Evolutionary conservation across 345 rosid species (phyloP).

Genomic region (Dimocarpus longan): DNA sequence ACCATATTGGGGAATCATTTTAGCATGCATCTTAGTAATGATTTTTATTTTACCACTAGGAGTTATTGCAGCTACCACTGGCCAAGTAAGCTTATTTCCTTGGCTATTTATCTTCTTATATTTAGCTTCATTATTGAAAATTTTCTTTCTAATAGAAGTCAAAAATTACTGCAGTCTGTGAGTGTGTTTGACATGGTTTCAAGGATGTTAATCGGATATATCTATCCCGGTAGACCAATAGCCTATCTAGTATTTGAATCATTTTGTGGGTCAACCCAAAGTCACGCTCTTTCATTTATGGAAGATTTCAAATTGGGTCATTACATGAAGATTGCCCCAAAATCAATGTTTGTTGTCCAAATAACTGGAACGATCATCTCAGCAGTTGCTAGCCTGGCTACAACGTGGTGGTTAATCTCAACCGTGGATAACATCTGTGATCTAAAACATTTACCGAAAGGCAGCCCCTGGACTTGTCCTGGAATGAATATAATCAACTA

Average conservation of each 20-base stretch:
- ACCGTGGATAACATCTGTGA: neutral
- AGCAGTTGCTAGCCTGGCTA: neutral
- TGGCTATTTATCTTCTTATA: no score
- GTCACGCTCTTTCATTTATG: neutral
- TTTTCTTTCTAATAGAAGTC: no score
- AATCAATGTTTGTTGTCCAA: neutral
- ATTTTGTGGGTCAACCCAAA: neutral
- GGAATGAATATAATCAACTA: no score
- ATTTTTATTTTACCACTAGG: conserved; percentile 37
- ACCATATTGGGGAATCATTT: conserved; percentile 20
- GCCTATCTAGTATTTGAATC: neutral
- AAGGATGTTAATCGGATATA: neutral
- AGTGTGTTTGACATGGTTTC: conserved; percentile 6
- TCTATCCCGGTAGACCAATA: conserved; percentile 13
- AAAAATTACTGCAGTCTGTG: no score
- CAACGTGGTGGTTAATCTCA: conserved; percentile 6
- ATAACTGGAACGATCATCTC: no score
- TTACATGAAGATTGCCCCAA: neutral
- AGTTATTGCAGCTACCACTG: conserved; percentile 45
- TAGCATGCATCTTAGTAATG: conserved; percentile 32
- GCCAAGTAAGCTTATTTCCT: conserved; percentile 22
- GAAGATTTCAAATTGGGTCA: neutral
- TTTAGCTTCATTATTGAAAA: no score
- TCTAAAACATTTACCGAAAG: neutral
- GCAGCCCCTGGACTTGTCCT: conserved; percentile 18